phyloP scores from a whole-genome alignment of 148 eudicot genomes.

The Rhododendron williamsianum region DNA sequence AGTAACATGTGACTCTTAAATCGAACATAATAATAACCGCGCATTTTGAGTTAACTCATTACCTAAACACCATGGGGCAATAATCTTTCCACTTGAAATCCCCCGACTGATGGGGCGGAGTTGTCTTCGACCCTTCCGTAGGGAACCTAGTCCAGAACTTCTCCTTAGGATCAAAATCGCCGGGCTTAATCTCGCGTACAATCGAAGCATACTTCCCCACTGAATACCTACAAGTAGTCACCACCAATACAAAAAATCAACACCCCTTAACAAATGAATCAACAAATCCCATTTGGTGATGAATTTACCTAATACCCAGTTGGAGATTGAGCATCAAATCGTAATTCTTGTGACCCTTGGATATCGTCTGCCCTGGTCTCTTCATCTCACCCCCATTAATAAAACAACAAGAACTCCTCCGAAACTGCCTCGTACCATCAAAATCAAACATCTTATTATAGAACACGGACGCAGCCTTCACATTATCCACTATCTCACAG shows the following conservation, averaged over 20 bases:
- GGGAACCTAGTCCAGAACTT: constrained; percentile 98
- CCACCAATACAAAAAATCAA: not conserved
- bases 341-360: constrained; percentile 83
- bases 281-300: not conserved
- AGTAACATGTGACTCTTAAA: not conserved
- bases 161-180: constrained; percentile 85
- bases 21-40: not conserved
- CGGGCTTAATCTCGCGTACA: constrained; percentile 48
- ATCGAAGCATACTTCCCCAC: constrained; percentile 79
- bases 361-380: constrained; percentile 70
- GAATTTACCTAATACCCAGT: constrained; percentile 65
- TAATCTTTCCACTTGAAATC: constrained; percentile 98
- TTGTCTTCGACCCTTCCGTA: constrained; percentile 71
- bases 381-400: constrained; percentile 50
- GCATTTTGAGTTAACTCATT: not conserved
- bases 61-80: constrained; percentile 94
- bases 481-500: constrained; percentile 77
- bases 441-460: constrained; percentile 35
- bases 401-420: constrained; percentile 54
- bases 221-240: constrained; percentile 45
- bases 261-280: not conserved
- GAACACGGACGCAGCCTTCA: constrained; percentile 41
- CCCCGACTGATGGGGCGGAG: constrained; percentile 79
- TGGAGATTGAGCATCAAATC: constrained; percentile 89
- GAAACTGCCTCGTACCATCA: constrained; percentile 31